These are phyloP conservation scores for Eremothecium cymbalariae DNA, from an alignment of 1,139 yeast species.

Conservation along the genomic window DNA sequence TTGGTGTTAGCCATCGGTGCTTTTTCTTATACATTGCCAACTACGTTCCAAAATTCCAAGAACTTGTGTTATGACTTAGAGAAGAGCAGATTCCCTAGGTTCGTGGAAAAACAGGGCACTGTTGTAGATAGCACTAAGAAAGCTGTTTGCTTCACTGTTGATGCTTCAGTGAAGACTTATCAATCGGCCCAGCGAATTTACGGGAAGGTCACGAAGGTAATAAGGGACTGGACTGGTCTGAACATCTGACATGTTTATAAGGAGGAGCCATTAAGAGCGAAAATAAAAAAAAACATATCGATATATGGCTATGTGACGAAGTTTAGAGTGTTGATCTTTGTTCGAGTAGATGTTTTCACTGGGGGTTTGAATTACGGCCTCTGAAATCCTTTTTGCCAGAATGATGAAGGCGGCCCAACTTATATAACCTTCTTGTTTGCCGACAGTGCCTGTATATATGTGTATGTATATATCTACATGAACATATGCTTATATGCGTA, in stretches of 20 bases:
- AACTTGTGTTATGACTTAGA: slow-evolving; percentile 61
- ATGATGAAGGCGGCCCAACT: no score
- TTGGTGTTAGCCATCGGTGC: slow-evolving; percentile 58
- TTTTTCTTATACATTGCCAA: slow-evolving; percentile 69
- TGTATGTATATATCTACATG: not conserved
- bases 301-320: no score
- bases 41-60: slow-evolving; percentile 61
- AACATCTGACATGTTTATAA: slow-evolving; percentile 9
- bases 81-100: slow-evolving; percentile 50
- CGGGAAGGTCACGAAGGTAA: slow-evolving; percentile 7
- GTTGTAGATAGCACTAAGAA: slow-evolving; percentile 37
- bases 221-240: slow-evolving; percentile 18
- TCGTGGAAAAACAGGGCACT: slow-evolving; percentile 60
- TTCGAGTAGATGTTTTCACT: no score
- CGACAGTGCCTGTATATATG: not conserved
- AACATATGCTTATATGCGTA: slow-evolving; percentile 1
- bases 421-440: no score
- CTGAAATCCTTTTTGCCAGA: no score
- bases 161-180: slow-evolving; percentile 9
- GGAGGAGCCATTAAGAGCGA: no score
- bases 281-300: no score
- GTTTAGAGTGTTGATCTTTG: no score
- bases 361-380: no score
- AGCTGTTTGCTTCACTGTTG: slow-evolving; percentile 36
- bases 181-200: slow-evolving; percentile 16